Evolutionary conservation across 495 filamentous ascomycete species (phyloP).

Genomic region (Talaromyces adpressus): DNA sequence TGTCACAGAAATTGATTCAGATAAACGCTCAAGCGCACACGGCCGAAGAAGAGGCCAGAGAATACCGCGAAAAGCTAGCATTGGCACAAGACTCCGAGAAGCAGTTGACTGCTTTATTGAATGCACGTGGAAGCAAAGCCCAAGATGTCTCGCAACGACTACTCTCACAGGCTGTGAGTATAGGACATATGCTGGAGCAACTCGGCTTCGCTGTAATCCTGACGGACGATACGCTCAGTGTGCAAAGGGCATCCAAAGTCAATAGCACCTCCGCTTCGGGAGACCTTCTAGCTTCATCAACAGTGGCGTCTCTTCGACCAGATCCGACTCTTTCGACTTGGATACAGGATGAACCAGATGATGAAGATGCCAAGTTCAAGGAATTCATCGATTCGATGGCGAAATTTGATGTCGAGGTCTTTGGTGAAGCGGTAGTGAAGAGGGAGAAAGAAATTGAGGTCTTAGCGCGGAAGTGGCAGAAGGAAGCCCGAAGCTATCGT

Average conservation of each 20-base stretch:
- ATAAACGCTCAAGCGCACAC: constrained; percentile 56
- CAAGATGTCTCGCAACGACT: constrained; percentile 79
- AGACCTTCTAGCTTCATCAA: constrained; percentile 54
- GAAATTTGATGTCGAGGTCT: constrained; percentile 73
- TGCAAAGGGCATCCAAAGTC: constrained; percentile 68
- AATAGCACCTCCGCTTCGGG: constrained; percentile 50
- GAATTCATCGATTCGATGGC: constrained; percentile 62
- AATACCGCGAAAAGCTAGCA: constrained; percentile 50
- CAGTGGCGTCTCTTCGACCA: constrained; percentile 41
- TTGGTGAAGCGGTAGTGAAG: constrained; percentile 74
- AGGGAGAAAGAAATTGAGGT: constrained; percentile 85
- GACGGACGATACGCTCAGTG: constrained; percentile 62
- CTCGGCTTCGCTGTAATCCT: constrained; percentile 75
- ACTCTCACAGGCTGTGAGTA: constrained; percentile 67
- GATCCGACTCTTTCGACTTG: constrained; percentile 69
- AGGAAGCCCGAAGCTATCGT: constrained; percentile 76
- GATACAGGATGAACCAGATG: constrained; percentile 49
- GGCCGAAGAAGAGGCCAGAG: constrained; percentile 59
- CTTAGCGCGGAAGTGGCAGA: constrained; percentile 82
- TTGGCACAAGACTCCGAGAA: constrained; percentile 43
- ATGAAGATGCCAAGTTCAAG: constrained; percentile 61
- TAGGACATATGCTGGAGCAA: constrained; percentile 72
- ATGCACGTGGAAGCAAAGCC: constrained; percentile 58
- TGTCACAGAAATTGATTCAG: constrained; percentile 60
- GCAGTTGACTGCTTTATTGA: constrained; percentile 40